phyloP scores from a whole-genome alignment of 257 asterid species.

The Henckelia pumila region DNA sequence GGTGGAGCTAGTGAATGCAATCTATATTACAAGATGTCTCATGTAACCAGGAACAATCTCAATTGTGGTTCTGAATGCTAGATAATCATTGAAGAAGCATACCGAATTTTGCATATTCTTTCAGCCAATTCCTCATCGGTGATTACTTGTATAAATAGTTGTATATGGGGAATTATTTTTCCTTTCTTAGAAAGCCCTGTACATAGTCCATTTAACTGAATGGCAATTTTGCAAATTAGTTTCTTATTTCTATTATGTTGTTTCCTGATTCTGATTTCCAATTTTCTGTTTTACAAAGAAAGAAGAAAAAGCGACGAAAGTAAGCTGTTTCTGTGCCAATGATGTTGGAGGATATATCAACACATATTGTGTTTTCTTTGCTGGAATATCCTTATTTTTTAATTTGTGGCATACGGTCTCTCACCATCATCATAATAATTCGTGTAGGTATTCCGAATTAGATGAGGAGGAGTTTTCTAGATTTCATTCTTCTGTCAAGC shows the following conservation, averaged over 20 bases:
- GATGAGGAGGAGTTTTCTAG: slow-evolving; percentile 52
- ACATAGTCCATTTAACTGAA: neutral
- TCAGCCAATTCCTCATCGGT: neutral
- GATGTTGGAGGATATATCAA: neutral
- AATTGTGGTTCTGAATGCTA: slow-evolving; percentile 5
- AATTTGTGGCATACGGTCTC: neutral
- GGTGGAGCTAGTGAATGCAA: neutral
- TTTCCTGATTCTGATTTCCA: neutral
- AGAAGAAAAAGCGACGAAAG: neutral
- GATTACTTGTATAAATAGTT: neutral
- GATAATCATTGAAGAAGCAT: neutral
- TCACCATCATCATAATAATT: slow-evolving; percentile 5
- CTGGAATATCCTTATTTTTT: neutral
- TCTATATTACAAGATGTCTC: neutral
- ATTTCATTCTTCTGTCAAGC: slow-evolving; percentile 78
- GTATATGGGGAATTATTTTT: neutral
- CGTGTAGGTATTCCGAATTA: slow-evolving; percentile 62
- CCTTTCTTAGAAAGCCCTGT: neutral
- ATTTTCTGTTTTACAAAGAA: neutral
- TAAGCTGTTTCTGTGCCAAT: neutral
- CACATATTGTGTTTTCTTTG: neutral
- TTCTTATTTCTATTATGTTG: neutral
- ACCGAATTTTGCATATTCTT: neutral
- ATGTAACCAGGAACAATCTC: neutral
- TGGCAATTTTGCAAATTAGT: too few species aligned